phyloP scores from a whole-genome alignment of 2,329 filamentous ascomycete species.

The Cytospora chrysosperma region DNA sequence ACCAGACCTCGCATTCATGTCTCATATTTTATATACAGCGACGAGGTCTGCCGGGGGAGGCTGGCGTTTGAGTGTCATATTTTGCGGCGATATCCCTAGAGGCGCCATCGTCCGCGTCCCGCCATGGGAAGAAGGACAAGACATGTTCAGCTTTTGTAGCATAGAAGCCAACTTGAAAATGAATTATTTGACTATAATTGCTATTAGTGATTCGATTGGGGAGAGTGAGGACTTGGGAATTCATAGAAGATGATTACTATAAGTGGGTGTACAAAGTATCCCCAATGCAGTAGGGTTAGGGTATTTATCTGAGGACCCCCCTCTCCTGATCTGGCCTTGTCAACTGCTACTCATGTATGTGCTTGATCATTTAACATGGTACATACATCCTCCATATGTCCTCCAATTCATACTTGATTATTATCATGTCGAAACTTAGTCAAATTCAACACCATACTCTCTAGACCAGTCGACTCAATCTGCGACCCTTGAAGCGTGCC shows the following conservation, averaged over 20 bases:
- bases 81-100: background rate
- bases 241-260: too few relatives aligned
- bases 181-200: too few relatives aligned
- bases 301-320: too few relatives aligned
- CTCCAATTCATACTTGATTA: background rate
- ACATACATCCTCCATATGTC: too few relatives aligned
- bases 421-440: background rate
- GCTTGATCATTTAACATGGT: too few relatives aligned
- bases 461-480: background rate
- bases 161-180: background rate
- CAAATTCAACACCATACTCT: background rate
- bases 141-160: background rate
- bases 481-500: background rate
- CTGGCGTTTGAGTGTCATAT: constrained; percentile 3
- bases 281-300: background rate
- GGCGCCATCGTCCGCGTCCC: background rate
- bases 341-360: background rate
- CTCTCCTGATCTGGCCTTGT: too few relatives aligned
- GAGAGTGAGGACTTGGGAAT: too few relatives aligned
- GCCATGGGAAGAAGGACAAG: background rate
- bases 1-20: constrained; percentile 6
- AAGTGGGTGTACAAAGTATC: too few relatives aligned
- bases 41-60: background rate
- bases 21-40: background rate
- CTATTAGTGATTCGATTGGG: background rate